phyloP scores from a whole-genome alignment of 108 stramenopile species.

The Epithemia pelagica region DNA sequence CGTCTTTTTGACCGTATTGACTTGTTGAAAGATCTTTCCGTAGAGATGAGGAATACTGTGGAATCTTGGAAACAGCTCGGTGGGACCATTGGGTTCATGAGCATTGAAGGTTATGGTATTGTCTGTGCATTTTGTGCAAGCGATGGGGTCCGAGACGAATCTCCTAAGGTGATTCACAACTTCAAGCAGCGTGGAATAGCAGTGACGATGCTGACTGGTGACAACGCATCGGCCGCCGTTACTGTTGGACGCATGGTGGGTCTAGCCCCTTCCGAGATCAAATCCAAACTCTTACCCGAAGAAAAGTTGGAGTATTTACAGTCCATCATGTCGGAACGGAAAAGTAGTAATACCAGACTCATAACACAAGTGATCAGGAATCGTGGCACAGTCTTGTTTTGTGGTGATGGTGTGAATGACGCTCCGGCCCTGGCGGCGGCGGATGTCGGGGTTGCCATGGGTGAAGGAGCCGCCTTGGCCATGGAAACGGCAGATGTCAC shows the following conservation, averaged over 20 bases:
- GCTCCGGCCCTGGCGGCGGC: slow-evolving; percentile 89
- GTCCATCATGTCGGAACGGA: slow-evolving; percentile 11
- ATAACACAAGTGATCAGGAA: neutral
- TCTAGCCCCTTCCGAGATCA: slow-evolving; percentile 31
- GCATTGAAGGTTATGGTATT: slow-evolving; percentile 67
- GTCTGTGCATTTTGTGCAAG: slow-evolving; percentile 64
- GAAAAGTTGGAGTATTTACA: slow-evolving; percentile 49
- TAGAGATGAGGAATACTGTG: slow-evolving; percentile 12
- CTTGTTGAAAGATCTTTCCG: slow-evolving; percentile 27
- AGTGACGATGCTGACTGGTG: slow-evolving; percentile 93
- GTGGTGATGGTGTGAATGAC: slow-evolving; percentile 96
- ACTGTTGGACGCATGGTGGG: slow-evolving; percentile 71
- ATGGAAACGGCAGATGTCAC: slow-evolving; percentile 85
- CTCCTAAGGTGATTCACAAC: slow-evolving; percentile 35
- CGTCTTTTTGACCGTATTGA: slow-evolving; percentile 58
- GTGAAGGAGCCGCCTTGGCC: slow-evolving; percentile 90
- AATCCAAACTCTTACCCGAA: slow-evolving; percentile 58
- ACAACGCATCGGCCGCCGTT: slow-evolving; percentile 70
- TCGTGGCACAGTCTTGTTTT: slow-evolving; percentile 54
- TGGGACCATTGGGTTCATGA: slow-evolving; percentile 63
- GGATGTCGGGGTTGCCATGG: slow-evolving; percentile 96
- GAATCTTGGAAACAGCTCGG: slow-evolving; percentile 48
- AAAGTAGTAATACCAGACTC: slow-evolving; percentile 14
- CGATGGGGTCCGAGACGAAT: slow-evolving; percentile 58
- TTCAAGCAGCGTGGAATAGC: slow-evolving; percentile 69